These are phyloP conservation scores for Penicillium coffeae DNA, from an alignment of 495 filamentous ascomycete genomes.

Conservation along the genomic window DNA sequence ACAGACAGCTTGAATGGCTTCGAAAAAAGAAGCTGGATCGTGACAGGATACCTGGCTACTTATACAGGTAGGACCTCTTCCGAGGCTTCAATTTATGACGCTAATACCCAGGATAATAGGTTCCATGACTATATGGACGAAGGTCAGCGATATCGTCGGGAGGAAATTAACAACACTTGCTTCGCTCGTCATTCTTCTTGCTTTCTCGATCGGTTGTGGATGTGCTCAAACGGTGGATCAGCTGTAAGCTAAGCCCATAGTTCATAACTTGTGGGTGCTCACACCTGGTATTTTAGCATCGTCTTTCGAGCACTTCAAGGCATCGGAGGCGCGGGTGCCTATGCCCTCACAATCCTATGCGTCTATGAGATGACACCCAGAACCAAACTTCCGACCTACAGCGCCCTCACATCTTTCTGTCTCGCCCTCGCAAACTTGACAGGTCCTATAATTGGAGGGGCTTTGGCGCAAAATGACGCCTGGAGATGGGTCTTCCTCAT, in stretches of 20 bases:
- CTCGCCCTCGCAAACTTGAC: constrained; percentile 36
- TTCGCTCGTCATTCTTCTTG: constrained; percentile 50
- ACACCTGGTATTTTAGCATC: constrained; percentile 34
- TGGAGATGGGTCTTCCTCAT: constrained; percentile 66
- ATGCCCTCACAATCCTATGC: constrained; percentile 47
- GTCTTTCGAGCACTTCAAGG: constrained; percentile 55
- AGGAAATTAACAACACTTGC: constrained; percentile 45
- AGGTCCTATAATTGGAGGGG: constrained; percentile 59
- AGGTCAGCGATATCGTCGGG: constrained; percentile 58
- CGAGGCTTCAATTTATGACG: background rate
- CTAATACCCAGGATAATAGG: constrained; percentile 14
- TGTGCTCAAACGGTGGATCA: constrained; percentile 47
- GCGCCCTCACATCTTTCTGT: constrained; percentile 43
- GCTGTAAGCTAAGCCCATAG: constrained; percentile 36
- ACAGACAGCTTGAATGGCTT: constrained; percentile 51
- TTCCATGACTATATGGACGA: constrained; percentile 56
- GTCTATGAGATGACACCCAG: constrained; percentile 46
- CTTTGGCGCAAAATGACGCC: constrained; percentile 47
- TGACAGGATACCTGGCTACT: constrained; percentile 54
- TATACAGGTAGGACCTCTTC: constrained; percentile 45
- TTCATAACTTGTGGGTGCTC: background rate
- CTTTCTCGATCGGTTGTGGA: constrained; percentile 56
- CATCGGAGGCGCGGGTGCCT: constrained; percentile 52
- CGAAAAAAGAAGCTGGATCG: constrained; percentile 52
- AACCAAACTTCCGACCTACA: constrained; percentile 42